Evolutionary conservation across 1,284 basidiomycete genomes (phyloP), one percentile per base, ranked within the genome.

Genomic region (Ustilago curta): DNA sequence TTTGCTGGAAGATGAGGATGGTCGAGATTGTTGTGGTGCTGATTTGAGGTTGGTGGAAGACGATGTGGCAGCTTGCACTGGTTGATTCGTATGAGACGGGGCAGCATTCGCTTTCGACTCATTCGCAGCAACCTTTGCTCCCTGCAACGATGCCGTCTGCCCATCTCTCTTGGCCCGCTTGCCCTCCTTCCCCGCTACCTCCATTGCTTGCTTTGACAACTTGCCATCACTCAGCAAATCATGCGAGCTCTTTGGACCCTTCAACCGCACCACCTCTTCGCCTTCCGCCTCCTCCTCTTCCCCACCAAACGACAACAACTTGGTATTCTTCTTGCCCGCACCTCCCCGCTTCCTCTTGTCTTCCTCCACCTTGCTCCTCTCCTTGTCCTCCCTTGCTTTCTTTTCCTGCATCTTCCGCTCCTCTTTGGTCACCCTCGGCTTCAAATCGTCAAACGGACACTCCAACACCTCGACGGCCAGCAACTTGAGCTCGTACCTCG

Each of bases 381-480:
- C 91, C 83, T 97, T 21, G 25, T 54, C 56, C 60, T 71, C 60
- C 18, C 58, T 57, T 16, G 62, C 49, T 49, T 88, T 88, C 77
- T 89, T 88, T 70, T 91, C 91, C 83, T 97, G 95, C 0, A 88
- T 91, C 44, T 90, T 89, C 70, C 92, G 91, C 86, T 98, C 95
- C 1, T 91, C 92, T 0, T 93, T 93, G 0, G 96, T 99, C 73
- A 97, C 97, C n/a, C 96, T 91, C 1, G 96, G 95, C 29, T 95
- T 89, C 74, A 98, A 96, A 82, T 98, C 95, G 51, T 91, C 89
- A 83, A 97, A 98, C 0, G 96, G 95, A 82, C 97, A 96, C 62
- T 97, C 93, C 16, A 95, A 83, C 59, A 97, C 93, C 18, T 91
- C 89, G 40, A 96, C 88, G 1, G 89, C 89, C 72, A 91, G 91